Conservation (phyloP, 2,329 filamentous ascomycete genomes). For the Phoma sp. region DNA sequence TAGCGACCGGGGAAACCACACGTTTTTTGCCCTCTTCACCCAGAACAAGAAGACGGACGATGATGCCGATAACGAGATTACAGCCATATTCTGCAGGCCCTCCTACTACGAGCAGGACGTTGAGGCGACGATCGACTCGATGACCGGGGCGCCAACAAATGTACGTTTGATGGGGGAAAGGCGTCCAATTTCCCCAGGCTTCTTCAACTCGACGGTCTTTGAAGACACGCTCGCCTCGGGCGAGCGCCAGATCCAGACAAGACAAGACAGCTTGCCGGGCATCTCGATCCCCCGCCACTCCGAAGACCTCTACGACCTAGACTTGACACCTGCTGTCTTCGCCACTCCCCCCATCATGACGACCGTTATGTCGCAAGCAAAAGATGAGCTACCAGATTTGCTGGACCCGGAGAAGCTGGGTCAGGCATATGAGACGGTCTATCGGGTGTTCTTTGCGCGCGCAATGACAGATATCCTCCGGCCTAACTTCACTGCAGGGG, state of each 20-base stretch:
- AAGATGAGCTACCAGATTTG: conserved; percentile 31
- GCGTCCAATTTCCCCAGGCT: conserved; percentile 21
- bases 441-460: conserved; percentile 50
- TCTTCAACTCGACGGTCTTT: conserved; percentile 49
- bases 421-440: conserved; percentile 46
- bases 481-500: conserved; percentile 10
- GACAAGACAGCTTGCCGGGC: conserved; percentile 14
- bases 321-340: conserved; percentile 9
- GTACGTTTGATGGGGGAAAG: conserved; percentile 31
- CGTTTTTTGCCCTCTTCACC: conserved; percentile 27
- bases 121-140: conserved; percentile 44
- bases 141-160: not conserved
- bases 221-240: conserved; percentile 33
- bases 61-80: conserved; percentile 18
- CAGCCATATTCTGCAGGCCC: conserved; percentile 23
- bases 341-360: conserved; percentile 36
- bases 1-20: conserved; percentile 52
- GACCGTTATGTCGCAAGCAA: conserved; percentile 39
- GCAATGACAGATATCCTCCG: conserved; percentile 37
- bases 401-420: conserved; percentile 39
- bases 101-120: conserved; percentile 55
- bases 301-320: conserved; percentile 1
- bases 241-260: not conserved
- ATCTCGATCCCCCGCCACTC: conserved; percentile 7
- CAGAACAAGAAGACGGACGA: conserved; percentile 18